Evolutionary conservation across 2,329 filamentous ascomycete genomes (phyloP).

Genomic region (Pseudogymnoascus sp.): DNA sequence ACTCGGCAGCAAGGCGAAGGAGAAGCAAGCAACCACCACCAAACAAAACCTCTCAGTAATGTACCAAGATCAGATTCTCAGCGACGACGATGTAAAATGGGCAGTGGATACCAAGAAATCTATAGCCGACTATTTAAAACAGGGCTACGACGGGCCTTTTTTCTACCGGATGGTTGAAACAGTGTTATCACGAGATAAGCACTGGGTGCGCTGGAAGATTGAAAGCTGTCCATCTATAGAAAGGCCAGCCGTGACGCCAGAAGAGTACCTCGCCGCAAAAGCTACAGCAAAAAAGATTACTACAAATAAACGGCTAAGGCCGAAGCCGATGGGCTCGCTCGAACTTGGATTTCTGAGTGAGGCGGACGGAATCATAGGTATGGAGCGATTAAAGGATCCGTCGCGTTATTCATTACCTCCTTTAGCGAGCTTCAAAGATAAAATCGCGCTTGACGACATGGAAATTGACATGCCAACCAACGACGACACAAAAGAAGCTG

Average conservation of each 20-base stretch:
- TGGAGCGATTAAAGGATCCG: constrained; percentile 63
- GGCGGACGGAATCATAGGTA: constrained; percentile 51
- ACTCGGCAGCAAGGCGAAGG: constrained; percentile 73
- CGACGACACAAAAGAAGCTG: constrained; percentile 50
- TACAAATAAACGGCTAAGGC: constrained; percentile 63
- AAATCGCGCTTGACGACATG: constrained; percentile 73
- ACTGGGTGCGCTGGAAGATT: constrained; percentile 98
- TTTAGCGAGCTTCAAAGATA: constrained; percentile 62
- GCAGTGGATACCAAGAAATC: constrained; percentile 67
- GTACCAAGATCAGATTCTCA: constrained; percentile 68
- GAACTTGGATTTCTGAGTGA: constrained; percentile 74
- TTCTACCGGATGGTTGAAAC: constrained; percentile 97
- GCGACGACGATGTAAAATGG: constrained; percentile 88
- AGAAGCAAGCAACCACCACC: constrained; percentile 63
- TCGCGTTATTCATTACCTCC: constrained; percentile 63
- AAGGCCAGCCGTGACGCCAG: constrained; percentile 61
- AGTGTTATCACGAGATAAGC: constrained; percentile 90
- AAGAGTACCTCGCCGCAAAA: constrained; percentile 65
- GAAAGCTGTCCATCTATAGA: constrained; percentile 88
- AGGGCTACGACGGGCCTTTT: constrained; percentile 77
- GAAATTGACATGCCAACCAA: constrained; percentile 76
- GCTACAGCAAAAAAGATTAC: constrained; percentile 59
- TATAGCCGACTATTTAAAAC: constrained; percentile 78
- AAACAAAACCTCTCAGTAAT: constrained; percentile 74
- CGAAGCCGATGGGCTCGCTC: constrained; percentile 64